phyloP scores from a whole-genome alignment of 768 basidiomycete genomes.

The Podaxis rugospora region DNA sequence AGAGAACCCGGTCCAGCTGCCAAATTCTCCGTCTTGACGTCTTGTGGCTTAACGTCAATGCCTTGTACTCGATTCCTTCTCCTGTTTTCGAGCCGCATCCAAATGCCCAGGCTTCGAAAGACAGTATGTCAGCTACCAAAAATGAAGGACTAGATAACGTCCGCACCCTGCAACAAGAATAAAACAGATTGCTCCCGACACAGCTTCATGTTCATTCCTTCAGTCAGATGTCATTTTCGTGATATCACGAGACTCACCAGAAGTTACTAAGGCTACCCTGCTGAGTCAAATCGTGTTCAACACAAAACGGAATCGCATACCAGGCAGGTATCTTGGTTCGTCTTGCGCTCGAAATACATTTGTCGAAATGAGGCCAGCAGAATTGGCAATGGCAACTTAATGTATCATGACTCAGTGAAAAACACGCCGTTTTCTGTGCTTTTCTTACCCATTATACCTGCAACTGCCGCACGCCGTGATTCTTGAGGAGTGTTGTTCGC shows the following conservation, averaged over 20 bases:
- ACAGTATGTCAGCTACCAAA: constrained; percentile 5
- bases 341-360: constrained; percentile 49
- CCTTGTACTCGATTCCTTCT: constrained; percentile 38
- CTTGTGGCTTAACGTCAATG: constrained; percentile 34
- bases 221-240: not conserved
- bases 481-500: constrained; percentile 48
- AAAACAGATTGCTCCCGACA: constrained; percentile 43
- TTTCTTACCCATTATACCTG: constrained; percentile 44
- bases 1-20: constrained; percentile 37
- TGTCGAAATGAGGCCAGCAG: constrained; percentile 44
- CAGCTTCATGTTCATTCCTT: constrained; percentile 24
- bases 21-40: constrained; percentile 41
- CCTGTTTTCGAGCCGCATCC: constrained; percentile 46
- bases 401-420: not conserved
- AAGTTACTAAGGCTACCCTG: constrained; percentile 35
- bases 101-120: constrained; percentile 33
- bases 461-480: constrained; percentile 43
- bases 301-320: constrained; percentile 16
- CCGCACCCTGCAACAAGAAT: constrained; percentile 33
- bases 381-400: constrained; percentile 43
- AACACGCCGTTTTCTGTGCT: not conserved
- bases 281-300: not conserved
- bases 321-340: constrained; percentile 45
- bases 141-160: constrained; percentile 4
- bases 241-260: constrained; percentile 25